Base-by-base conservation (phyloP, 179 eudicot species). In the Amaranthus tricolor region DNA sequence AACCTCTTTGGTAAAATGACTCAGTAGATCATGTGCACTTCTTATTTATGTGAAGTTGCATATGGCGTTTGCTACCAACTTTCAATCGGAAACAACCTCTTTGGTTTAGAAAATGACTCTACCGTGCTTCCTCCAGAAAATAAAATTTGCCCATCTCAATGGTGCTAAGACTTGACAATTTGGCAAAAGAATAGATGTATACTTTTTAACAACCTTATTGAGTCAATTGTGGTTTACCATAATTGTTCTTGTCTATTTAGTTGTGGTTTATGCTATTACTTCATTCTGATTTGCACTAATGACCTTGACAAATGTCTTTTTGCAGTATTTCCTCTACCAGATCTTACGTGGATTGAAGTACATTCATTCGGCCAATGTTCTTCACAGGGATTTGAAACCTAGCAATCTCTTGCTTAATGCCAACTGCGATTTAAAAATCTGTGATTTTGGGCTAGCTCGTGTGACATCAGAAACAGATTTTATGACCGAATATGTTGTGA, bases 251-350 rank as follows among this genome's bases (percentile, higher is more conserved):
- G 40, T 31, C 40, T 31, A 31, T 31, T 31, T 31, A 19, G 10
- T 49, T 49, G 40, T 67, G 58, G 58, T 67, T 67, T 31, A 31
- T 31, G 40, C 40, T 31, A 31, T 31, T 31, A 31, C 40, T 31
- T 31, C 40, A 31, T 31, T 31, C 40, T 31, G 40, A 31, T 31
- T 31, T 49, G 24, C 53, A 40, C 56, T 62, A 68, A 43, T 31
- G 40, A 11, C 47, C 57, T 40, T 71, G 62, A 19, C 20, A 20
- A 62, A 55, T 67, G 53, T 65, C 49, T 6, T 72, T 71, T 73
- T 89, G 88, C 96, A 93, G 98, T 93, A 93, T 84, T 93, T 93
- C 80, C 85, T 93, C 80, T 93, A 93, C 82, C 98, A 93, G 85
- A 91, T 93, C 79, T 93, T 93, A 69, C 90, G 98, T 75, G 98